Base-by-base conservation (phyloP, 345 rosid genomes). In the Corchorus olitorius region DNA sequence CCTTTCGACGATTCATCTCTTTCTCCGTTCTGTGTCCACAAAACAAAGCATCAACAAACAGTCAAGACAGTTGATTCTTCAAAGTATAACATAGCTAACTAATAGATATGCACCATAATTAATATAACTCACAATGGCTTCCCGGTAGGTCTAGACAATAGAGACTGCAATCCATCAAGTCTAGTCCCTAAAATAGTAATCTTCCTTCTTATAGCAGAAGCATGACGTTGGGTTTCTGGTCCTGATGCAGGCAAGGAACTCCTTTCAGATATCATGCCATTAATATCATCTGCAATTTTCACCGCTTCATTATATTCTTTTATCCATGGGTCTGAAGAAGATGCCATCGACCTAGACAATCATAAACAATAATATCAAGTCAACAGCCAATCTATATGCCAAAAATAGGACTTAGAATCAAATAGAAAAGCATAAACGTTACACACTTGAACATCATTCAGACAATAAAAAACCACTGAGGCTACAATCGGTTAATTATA, bases 1-100 rank as follows among this genome's bases (percentile, higher is more conserved):
- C 99, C 85, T 83, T 94, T 65, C 99, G 97, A 49, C 94, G 92
- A 78, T 96, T 96, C 90, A 93, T 89, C 89, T 96, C 99, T 82
- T 90, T 96, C 81, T 91, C 98, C 5, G 98, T 88, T 73, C 98
- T 96, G 92, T 52, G 14, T 59, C 22, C 35, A 48, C 48, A 34
- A 74, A 19, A 49, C 0, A 33, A 50, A 63, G 62, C 62, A 74
- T 20, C 50, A 37, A 70, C 48, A 43, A 75, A 37, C 22, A 4
- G n/a, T n/a, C 55, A 53, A n/a, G 61, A 9, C 74, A 35, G 48
- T 10, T 52, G 53, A 53, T 8, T 17, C 27, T 17, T 52, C 60
- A 16, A 33, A 12, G 34, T 53, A 33, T 33, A 77, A 17, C 62
- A 62, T n/a, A 35, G 37, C 39, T 60, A 53, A 68, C 50, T 22